Base-by-base conservation (phyloP, 2,329 filamentous ascomycete species). In the Arthrobotrys megalospora region DNA sequence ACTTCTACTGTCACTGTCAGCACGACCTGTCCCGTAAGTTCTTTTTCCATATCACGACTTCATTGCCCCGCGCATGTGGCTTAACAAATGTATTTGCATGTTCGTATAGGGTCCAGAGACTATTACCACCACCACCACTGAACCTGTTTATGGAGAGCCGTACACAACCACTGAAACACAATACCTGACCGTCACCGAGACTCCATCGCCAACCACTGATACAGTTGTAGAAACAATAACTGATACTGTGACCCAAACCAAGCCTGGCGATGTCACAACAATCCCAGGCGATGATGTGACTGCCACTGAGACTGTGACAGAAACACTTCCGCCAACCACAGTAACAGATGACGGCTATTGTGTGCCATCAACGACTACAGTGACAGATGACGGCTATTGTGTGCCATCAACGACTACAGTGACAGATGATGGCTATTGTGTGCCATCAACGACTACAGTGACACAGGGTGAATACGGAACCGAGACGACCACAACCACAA, bases 11-110 rank as follows among this genome's bases (percentile, higher is more conserved):
- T 45, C 16, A 70, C 66, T 10, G 32, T 28, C 16, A 34, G 11
- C 16, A 4, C 53, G 19, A 62, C 67, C 7, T 73, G 69, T 21
- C 41, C 60, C 2, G 69, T 73, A 66, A 65, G 69, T 60, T 47
- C 43, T 36, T 64, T 48, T 64, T 64, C 14, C 19, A 43, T 43
- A 60, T 43, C 55, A 19, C 52, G n/a, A 38, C n/a, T 41, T 11
- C 21, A 36, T 36, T 36, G n/a, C 55, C 36, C 55, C 34, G 16
- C 36, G 19, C 55, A 60, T 60, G 34, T 60, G 55, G 28, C 55
- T 60, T 43, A 60, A 12, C 55, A 60, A 43, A 28, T 36, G 19
- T 21, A 3, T 50, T 58, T 32, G 32, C 55, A 64, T 48, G 34
- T 48, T 1, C 16, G 14, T 34, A 7, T 53, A 66, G 43, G 24